Percentiles rank a stretch among this genome's conserved stretches.
Conservation (phyloP, 805 yeast species). For the Myxozyma geophila region DNA sequence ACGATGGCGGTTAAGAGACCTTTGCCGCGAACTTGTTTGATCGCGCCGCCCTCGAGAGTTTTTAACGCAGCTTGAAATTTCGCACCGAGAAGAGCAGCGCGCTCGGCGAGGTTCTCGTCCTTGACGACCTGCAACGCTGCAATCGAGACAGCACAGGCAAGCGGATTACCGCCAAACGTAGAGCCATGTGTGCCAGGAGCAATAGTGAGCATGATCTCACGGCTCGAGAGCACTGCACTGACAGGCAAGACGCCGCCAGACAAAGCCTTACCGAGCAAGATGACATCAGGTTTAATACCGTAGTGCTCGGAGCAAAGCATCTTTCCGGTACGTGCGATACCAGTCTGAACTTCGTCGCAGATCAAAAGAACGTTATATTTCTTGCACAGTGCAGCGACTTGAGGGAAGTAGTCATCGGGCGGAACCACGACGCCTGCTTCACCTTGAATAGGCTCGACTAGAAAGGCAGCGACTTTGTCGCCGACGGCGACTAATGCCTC, state of each 20-base stretch:
- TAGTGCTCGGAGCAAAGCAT: slow-evolving; percentile 90
- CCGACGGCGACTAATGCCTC: slow-evolving; percentile 81
- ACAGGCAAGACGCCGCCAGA: slow-evolving; percentile 95
- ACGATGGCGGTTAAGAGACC: slow-evolving; percentile 92
- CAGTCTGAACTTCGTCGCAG: slow-evolving; percentile 97
- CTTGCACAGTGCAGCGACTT: slow-evolving; percentile 66
- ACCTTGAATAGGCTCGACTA: slow-evolving; percentile 96
- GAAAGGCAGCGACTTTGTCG: slow-evolving; percentile 84
- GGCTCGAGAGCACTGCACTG: slow-evolving; percentile 87
- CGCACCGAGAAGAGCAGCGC: slow-evolving; percentile 73
- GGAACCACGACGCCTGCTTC: slow-evolving; percentile 98
- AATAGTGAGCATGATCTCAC: slow-evolving; percentile 83
- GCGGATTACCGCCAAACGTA: slow-evolving; percentile 96
- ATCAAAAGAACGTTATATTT: slow-evolving; percentile 85
- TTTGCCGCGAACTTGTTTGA: slow-evolving; percentile 72
- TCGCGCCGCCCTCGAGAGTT: slow-evolving; percentile 52
- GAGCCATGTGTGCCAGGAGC: slow-evolving; percentile 98
- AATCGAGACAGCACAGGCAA: slow-evolving; percentile 88
- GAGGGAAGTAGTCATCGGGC: slow-evolving; percentile 73
- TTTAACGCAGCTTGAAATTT: slow-evolving; percentile 58
- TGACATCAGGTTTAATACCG: slow-evolving; percentile 82
- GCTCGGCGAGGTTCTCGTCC: slow-evolving; percentile 83
- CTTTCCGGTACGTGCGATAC: slow-evolving; percentile 96
- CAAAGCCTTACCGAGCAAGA: slow-evolving; percentile 89
- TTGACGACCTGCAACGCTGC: slow-evolving; percentile 90